phyloP scores from a whole-genome alignment of 768 basidiomycete genomes.

The Lactarius sanguifluus region DNA sequence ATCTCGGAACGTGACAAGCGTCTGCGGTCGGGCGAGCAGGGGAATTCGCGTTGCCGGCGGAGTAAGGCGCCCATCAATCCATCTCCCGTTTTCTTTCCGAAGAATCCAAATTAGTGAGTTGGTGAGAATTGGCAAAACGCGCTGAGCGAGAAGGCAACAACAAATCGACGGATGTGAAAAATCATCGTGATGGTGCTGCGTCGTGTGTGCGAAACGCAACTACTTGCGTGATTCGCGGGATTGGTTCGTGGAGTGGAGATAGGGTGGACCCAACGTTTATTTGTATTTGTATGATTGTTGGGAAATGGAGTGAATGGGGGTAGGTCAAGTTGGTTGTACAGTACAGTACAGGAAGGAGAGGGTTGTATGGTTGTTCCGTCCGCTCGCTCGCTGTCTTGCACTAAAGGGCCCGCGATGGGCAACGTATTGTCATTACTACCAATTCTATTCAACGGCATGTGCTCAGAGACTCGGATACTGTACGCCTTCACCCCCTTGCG shows the following conservation, averaged over 20 bases:
- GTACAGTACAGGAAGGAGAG: neutral
- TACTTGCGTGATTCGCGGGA: slow-evolving; percentile 25
- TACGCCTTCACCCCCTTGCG: neutral
- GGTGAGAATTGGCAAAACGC: neutral
- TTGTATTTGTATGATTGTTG: neutral
- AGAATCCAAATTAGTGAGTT: no score
- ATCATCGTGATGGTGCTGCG: neutral
- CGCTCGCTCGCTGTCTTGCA: neutral
- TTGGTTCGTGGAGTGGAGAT: slow-evolving; percentile 20
- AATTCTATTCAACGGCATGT: neutral
- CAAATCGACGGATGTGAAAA: neutral
- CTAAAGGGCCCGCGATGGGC: neutral
- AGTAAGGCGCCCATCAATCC: neutral
- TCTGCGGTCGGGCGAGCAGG: neutral
- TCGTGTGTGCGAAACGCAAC: no score
- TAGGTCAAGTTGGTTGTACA: neutral
- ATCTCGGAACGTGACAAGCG: neutral
- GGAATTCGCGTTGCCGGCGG: neutral
- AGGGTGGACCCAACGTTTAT: slow-evolving; percentile 4
- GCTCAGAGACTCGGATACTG: neutral
- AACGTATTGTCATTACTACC: neutral
- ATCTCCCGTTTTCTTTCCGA: slow-evolving; percentile 5
- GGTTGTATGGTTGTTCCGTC: neutral
- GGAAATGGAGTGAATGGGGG: neutral
- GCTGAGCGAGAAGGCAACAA: neutral